Evolutionary conservation across 2,329 filamentous ascomycete species (phyloP).

Genomic region (Cadophora gregata): DNA sequence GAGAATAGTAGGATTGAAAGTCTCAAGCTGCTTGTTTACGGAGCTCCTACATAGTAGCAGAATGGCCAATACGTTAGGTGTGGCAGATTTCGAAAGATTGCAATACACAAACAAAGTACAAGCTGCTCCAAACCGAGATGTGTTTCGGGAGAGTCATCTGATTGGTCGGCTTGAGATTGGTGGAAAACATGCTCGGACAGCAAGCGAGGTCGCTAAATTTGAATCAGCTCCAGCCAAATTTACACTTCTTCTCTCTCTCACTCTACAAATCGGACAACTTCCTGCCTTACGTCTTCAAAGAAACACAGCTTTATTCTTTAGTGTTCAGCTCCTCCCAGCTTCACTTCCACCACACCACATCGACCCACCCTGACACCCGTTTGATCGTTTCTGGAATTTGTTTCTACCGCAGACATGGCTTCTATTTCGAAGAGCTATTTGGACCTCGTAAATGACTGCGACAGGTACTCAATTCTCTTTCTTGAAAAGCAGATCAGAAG

Average conservation of each 20-base stretch:
- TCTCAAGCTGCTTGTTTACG: too few relatives aligned
- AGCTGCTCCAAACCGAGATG: too few relatives aligned
- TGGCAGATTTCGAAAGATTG: too few relatives aligned
- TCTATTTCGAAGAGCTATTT: constrained; percentile 41
- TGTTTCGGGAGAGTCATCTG: too few relatives aligned
- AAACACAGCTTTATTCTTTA: too few relatives aligned
- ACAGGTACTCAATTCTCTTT: constrained; percentile 47
- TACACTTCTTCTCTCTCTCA: background rate
- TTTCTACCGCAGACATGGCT: constrained; percentile 13
- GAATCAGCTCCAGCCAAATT: background rate
- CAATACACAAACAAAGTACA: too few relatives aligned
- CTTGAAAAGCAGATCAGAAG: background rate
- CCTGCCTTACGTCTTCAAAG: background rate
- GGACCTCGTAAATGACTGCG: constrained; percentile 49
- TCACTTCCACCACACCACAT: background rate
- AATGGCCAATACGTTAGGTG: too few relatives aligned
- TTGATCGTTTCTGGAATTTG: background rate
- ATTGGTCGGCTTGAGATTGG: background rate
- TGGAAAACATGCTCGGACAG: background rate
- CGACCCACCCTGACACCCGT: background rate
- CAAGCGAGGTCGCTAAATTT: constrained; percentile 1
- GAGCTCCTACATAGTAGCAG: too few relatives aligned
- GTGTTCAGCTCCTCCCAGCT: too few relatives aligned
- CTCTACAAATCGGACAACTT: background rate
- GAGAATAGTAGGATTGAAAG: too few relatives aligned